Evolutionary conservation across 2,329 filamentous ascomycete genomes (phyloP).

Genomic region (Colletotrichum gigasporum): DNA sequence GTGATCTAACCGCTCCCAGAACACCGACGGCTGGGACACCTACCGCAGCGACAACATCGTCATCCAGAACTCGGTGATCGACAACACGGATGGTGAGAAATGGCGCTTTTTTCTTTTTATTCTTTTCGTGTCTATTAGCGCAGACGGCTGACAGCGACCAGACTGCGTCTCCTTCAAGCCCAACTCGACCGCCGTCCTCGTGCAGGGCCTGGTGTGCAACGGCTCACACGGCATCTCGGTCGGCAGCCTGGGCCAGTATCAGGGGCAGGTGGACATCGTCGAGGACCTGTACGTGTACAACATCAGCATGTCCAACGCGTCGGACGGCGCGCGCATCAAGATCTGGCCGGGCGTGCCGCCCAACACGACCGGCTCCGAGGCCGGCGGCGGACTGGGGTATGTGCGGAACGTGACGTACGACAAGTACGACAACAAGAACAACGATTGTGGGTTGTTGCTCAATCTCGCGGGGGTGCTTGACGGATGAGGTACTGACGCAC

Average conservation of each 20-base stretch:
- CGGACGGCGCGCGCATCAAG: slow-evolving; percentile 76
- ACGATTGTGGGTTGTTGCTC: slow-evolving; percentile 30
- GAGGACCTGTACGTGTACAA: slow-evolving; percentile 74
- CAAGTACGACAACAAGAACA: slow-evolving; percentile 62
- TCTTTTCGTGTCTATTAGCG: too few species aligned
- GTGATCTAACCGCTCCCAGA: slow-evolving; percentile 53
- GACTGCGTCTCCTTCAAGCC: slow-evolving; percentile 80
- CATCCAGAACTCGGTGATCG: slow-evolving; percentile 71
- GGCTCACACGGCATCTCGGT: slow-evolving; percentile 78
- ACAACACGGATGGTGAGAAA: slow-evolving; percentile 64
- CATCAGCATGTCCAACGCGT: slow-evolving; percentile 65
- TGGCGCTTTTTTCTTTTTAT: too few species aligned
- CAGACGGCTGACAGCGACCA: neutral
- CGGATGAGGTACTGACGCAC: neutral
- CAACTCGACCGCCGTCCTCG: slow-evolving; percentile 73
- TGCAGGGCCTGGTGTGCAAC: slow-evolving; percentile 74
- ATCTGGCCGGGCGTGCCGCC: slow-evolving; percentile 68
- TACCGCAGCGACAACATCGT: slow-evolving; percentile 69
- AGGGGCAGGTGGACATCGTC: slow-evolving; percentile 71
- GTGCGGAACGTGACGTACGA: slow-evolving; percentile 76
- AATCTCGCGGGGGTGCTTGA: too few species aligned
- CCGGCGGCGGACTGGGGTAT: slow-evolving; percentile 66
- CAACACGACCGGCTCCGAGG: slow-evolving; percentile 54
- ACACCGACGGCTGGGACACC: slow-evolving; percentile 74
- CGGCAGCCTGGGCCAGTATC: slow-evolving; percentile 76